Percentiles rank a stretch among this genome's conserved stretches.
Evolutionary conservation across 1,284 basidiomycete genomes (phyloP).

Genomic region (Boletus hoseneyae): DNA sequence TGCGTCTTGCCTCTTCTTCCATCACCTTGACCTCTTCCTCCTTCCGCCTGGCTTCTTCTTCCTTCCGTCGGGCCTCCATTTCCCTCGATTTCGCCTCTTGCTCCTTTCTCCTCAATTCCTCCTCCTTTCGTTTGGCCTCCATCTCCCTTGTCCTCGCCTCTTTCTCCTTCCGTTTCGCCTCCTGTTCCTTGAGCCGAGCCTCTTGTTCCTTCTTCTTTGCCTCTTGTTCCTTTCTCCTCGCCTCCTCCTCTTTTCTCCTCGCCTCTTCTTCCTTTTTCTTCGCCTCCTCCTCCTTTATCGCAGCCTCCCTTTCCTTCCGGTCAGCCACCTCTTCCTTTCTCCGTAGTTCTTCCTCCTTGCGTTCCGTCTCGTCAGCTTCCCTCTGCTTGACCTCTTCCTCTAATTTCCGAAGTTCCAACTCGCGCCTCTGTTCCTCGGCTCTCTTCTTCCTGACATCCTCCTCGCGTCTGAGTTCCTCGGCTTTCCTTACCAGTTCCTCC

Average conservation of each 20-base stretch:
- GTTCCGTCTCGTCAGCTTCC: constrained; percentile 22
- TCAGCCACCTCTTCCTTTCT: constrained; percentile 32
- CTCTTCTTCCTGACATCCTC: constrained; percentile 24
- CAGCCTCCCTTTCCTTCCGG: constrained; percentile 23
- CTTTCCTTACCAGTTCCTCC: constrained; percentile 24
- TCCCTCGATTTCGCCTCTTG: constrained; percentile 24
- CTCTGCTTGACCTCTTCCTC: constrained; percentile 22
- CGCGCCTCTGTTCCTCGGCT: constrained; percentile 22
- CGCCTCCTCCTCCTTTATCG: constrained; percentile 24
- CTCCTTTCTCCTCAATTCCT: constrained; percentile 30
- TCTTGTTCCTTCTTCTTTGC: constrained; percentile 24
- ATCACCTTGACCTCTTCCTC: constrained; percentile 31
- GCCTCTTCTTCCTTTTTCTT: constrained; percentile 19
- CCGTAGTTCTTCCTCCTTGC: constrained; percentile 29
- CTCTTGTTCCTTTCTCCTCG: constrained; percentile 23
- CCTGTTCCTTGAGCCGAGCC: constrained; percentile 19
- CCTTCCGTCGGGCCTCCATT: constrained; percentile 22
- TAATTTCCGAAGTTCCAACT: constrained; percentile 22
- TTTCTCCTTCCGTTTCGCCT: constrained; percentile 26
- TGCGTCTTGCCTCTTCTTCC: constrained; percentile 31
- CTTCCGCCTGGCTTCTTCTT: constrained; percentile 26
- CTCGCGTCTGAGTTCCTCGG: constrained; percentile 29
- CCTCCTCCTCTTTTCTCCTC: constrained; percentile 14
- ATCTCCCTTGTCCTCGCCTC: constrained; percentile 29
- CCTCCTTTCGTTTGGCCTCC: constrained; percentile 30